Evolutionary conservation across 352 stramenopile genomes (phyloP), one percentile per base, ranked within the genome.

Genomic region (Globisporangium splendens): DNA sequence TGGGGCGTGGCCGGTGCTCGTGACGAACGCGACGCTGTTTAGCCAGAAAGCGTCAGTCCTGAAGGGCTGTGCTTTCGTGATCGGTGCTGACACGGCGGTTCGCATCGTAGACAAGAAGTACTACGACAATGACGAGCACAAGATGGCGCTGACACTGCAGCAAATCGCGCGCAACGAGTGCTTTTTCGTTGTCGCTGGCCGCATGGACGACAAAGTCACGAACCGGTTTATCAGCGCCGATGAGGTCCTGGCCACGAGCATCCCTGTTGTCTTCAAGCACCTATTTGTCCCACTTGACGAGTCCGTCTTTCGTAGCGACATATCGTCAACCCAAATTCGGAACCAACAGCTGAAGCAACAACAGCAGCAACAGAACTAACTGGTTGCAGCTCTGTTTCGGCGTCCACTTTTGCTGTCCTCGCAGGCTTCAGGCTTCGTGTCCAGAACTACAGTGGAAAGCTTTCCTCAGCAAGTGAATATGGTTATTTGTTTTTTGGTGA

Each of bases 61-160:
- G 24, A 68, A 70, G 33, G 62, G 68, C 14, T 96, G 88, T 31
- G 68, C 70, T 15, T 97, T 98, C 47, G 67, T 96, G 14, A 84
- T 98, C 57, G 91, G 91, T 24, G 91, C 86, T 10, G 91, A 98
- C 49, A 98, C 91, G 10, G 83, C 86, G 10, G 65, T 91, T 41
- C 82, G 91, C 8, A 72, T 98, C 21, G 70, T 97, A 12, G 79
- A 97, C 69, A 83, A 88, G 35, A 97, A 96, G 54, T 97, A 97
- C 60, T 97, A 97, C 55, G 75, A 65, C 28, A 77, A 81, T 60
- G 72, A 92, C 54, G 68, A 79, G 54, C 68, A 82, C 52, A 74
- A 83, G 51, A 95, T 97, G 78, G 69, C 86, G 24, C 56, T 90
- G 50, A 75, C 84, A 2, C 56, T 98, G 52, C 61, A 88, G 20